Evolutionary conservation across 495 filamentous ascomycete species (phyloP), one percentile per base, ranked within the genome.

Genomic region (Aspergillus panamensis): DNA sequence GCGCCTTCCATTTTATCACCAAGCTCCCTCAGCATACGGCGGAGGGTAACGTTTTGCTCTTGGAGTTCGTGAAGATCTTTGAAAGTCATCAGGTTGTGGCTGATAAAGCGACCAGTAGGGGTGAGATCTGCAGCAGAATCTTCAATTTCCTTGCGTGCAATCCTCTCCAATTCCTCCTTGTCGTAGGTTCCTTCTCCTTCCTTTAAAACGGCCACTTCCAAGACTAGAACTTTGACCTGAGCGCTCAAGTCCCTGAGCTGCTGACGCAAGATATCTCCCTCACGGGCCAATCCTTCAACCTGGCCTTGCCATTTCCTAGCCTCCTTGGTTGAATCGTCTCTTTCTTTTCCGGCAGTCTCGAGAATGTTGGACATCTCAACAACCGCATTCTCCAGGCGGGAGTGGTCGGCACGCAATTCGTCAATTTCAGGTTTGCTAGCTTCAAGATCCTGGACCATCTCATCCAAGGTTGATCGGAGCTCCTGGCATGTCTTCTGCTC

Each of bases 1-100:
- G 90, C 88, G 17, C 88, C 88, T 73, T 97, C 94, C 88, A 96
- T 95, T 67, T 87, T 82, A 54, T 91, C 86, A 14, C 89, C 90
- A 14, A 97, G 77, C 48, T 94, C 86, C 45, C 92, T 83, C 9
- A 91, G 87, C 66, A 94, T 82, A 47, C 83, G 84, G 13, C 96
- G 80, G 6, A 96, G 80, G 39, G 91, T 87, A 57, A 86, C 75
- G 60, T 99, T 97, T 74, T 96, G 88, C 48, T 89, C 85, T 62
- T 97, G 92, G 21, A 99, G 81, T 51, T 97, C 89, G 45, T 80
- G 81, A 43, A 96, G 83, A 63, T 89, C 84, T 54, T 87, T 89
- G 83, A 94, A 97, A 1, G 87, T 84, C 6, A 87, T 86, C 3
- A 97, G 77, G 32, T 88, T 85, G 56, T 90, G 80, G 59, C 87